Evolutionary conservation across 495 filamentous ascomycete genomes (phyloP).

Genomic region (Friedmanniomyces simplex): DNA sequence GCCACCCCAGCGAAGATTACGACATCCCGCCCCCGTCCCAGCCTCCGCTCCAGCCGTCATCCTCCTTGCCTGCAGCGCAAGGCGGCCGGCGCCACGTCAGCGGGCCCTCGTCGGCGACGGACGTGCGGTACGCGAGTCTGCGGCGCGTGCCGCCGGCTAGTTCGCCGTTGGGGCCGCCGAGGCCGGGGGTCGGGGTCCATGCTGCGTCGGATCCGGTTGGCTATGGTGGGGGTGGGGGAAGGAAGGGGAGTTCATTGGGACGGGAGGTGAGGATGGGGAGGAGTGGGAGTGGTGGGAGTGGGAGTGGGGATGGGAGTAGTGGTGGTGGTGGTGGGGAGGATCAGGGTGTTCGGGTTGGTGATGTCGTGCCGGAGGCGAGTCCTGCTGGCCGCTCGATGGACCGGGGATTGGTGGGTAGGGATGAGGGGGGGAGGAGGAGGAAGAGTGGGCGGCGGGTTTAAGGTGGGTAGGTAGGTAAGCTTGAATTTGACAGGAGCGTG

Average conservation of each 20-base stretch:
- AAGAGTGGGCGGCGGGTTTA: constrained; percentile 9
- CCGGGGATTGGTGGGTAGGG: constrained; percentile 1
- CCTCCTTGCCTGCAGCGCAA: constrained; percentile 21
- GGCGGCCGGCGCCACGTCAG: constrained; percentile 11
- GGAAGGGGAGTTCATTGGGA: constrained; percentile 12
- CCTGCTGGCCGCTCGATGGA: constrained; percentile 8
- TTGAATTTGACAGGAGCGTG: too few relatives aligned
- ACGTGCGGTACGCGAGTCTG: constrained; percentile 19
- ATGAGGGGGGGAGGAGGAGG: constrained; percentile 10
- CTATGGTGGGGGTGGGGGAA: background rate
- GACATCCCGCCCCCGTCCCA: constrained; percentile 17
- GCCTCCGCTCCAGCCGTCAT: too few relatives aligned
- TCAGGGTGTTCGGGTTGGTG: constrained; percentile 24
- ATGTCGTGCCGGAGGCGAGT: constrained; percentile 19
- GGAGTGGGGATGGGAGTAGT: constrained; percentile 13
- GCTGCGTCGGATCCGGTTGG: constrained; percentile 24
- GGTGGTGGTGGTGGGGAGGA: constrained; percentile 13
- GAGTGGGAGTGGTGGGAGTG: constrained; percentile 17
- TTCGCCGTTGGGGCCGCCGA: constrained; percentile 4
- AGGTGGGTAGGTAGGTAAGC: too few relatives aligned
- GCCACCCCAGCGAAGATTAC: constrained; percentile 15
- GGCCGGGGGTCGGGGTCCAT: constrained; percentile 4
- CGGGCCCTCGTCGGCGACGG: constrained; percentile 16
- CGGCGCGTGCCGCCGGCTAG: constrained; percentile 10
- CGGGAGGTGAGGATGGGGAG: constrained; percentile 10